A percentile compares a stretch with the other conserved stretches of the same genome.
Evolutionary conservation across 2,329 filamentous ascomycete genomes (phyloP).

Genomic region (Sporothrix brunneoviolacea): DNA sequence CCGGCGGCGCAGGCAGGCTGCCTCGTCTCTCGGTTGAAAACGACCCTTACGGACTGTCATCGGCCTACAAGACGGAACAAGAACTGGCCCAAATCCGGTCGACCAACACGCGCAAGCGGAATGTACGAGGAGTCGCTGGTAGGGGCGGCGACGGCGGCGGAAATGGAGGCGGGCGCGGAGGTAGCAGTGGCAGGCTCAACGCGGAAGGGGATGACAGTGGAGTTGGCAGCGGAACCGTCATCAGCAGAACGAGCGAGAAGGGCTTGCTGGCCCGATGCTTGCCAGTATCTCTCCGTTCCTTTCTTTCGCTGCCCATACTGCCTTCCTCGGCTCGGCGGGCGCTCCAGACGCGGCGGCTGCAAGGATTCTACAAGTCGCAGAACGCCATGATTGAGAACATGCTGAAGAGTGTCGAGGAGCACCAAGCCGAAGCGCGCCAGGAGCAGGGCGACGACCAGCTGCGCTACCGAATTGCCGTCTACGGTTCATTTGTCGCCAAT

Average conservation of each 20-base stretch:
- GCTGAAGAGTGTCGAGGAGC: slow-evolving; percentile 88
- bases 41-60: slow-evolving; percentile 76
- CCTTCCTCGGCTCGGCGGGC: slow-evolving; percentile 29
- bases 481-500: slow-evolving; percentile 71
- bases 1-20: slow-evolving; percentile 33
- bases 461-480: slow-evolving; percentile 61
- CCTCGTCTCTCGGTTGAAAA: slow-evolving; percentile 56
- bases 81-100: slow-evolving; percentile 74
- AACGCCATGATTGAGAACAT: slow-evolving; percentile 91
- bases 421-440: slow-evolving; percentile 72
- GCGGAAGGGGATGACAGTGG: background rate
- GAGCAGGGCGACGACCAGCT: slow-evolving; percentile 76
- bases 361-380: slow-evolving; percentile 81
- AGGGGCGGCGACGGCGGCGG: slow-evolving; percentile 8
- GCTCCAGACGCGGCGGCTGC: slow-evolving; percentile 39
- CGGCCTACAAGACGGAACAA: slow-evolving; percentile 66
- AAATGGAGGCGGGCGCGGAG: slow-evolving; percentile 3
- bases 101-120: slow-evolving; percentile 71
- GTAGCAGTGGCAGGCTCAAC: background rate
- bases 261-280: slow-evolving; percentile 24
- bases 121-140: slow-evolving; percentile 30
- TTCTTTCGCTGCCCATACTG: slow-evolving; percentile 23
- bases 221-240: background rate
- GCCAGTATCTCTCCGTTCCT: slow-evolving; percentile 26
- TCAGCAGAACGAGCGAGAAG: background rate